Percentiles rank a stretch among this genome's conserved stretches.
phyloP scores from a whole-genome alignment of 108 stramenopile species.

The Conticribra guillardii region DNA sequence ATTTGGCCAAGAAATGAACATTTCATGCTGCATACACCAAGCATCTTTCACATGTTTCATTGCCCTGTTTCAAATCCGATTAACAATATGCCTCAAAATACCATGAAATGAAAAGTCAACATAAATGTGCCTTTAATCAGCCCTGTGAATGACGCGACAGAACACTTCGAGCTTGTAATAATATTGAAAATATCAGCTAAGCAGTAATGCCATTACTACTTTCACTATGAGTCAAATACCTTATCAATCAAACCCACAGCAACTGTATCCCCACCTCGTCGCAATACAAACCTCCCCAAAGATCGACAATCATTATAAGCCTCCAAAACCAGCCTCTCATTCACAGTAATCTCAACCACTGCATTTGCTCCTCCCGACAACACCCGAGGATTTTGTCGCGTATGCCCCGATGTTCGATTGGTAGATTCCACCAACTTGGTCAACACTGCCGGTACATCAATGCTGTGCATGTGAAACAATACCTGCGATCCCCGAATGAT shows the following conservation, averaged over 20 bases:
- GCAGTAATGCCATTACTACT: no score
- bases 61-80: no score
- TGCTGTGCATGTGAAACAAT: slow-evolving; percentile 81
- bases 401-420: slow-evolving; percentile 24
- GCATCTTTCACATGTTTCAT: no score
- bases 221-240: slow-evolving; percentile 11
- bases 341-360: slow-evolving; percentile 74
- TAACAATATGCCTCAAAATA: no score
- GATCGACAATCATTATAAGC: slow-evolving; percentile 45
- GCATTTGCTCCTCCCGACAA: slow-evolving; percentile 64
- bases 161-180: no score
- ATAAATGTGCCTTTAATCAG: no score
- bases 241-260: slow-evolving; percentile 55
- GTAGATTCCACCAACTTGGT: slow-evolving; percentile 51
- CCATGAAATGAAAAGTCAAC: no score
- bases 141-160: no score
- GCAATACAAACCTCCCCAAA: slow-evolving; percentile 53
- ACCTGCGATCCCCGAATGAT: slow-evolving; percentile 81
- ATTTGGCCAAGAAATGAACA: no score
- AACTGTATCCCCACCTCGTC: slow-evolving; percentile 51
- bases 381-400: slow-evolving; percentile 61
- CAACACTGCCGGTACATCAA: slow-evolving; percentile 75
- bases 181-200: no score
- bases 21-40: no score
- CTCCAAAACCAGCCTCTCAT: slow-evolving; percentile 36